Evolutionary conservation across 2,329 filamentous ascomycete species (phyloP), one percentile per base, ranked within the genome.

Genomic region (Trichocomaceae sp.): DNA sequence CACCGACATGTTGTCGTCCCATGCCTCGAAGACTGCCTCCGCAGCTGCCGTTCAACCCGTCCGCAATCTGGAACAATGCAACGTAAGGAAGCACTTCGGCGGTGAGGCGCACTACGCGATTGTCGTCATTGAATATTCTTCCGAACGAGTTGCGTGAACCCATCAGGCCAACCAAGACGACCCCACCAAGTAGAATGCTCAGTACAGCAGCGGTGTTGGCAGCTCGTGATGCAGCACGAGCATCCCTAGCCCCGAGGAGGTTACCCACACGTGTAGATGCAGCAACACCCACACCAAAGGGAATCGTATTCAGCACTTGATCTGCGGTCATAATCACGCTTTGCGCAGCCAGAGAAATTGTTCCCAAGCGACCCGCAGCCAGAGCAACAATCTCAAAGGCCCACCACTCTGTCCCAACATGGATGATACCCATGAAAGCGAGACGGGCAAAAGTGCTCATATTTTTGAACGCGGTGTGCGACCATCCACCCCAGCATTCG

Each of bases 321-420:
- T 95, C 89, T 0, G 87, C 83, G 0, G 89, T 95, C 89, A 95
- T 95, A 67, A 95, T 90, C 20, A 95, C 88, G 47, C 83, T 87
- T 69, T 95, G 90, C 0, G 90, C 87, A 1, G 90, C 90, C 0
- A 95, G 77, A 0, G 88, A 80, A 33, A 90, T 81, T 0, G 87
- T 91, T 3, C 90, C 90, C 0, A 95, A 79, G 35, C 85, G 81
- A 1, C 90, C 90, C 5, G 90, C 89, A 1, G 87, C 88, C 0
- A 95, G 79, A 1, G 89, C 88, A 1, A 95, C 88, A 60, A 95
- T 92, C 71, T 95, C 90, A 63, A 95, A 95, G 0, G 90, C 90
- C 90, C 90, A 95, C 90, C 89, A 95, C 71, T 95, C 90, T 0
- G 89, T 93, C 3, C 88, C 90, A 5, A 95, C 87, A 60, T 95